Evolutionary conservation across 495 filamentous ascomycete genomes (phyloP).

Genomic region (Annulohypoxylon maeteangense): DNA sequence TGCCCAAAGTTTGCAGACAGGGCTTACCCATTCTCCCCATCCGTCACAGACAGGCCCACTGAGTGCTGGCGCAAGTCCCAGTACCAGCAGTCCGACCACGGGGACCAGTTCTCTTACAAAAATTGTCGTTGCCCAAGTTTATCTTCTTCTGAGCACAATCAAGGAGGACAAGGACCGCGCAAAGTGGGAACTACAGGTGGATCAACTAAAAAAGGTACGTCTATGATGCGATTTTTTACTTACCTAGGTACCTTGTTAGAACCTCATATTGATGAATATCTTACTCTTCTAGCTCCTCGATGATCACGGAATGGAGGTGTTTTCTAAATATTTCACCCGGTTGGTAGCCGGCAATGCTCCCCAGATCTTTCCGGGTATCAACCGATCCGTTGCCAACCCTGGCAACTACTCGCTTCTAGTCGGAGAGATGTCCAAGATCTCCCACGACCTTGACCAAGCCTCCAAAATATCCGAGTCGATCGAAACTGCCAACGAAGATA

Average conservation of each 20-base stretch:
- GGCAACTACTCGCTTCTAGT: constrained; percentile 84
- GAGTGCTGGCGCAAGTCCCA: constrained; percentile 70
- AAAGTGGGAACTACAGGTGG: constrained; percentile 93
- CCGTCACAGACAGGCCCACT: constrained; percentile 62
- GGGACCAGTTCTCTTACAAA: constrained; percentile 74
- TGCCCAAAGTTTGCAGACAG: constrained; percentile 60
- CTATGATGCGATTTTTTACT: constrained; percentile 9
- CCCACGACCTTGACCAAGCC: constrained; percentile 80
- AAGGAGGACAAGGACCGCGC: constrained; percentile 89
- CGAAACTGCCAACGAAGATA: constrained; percentile 81
- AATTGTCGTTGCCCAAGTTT: constrained; percentile 94
- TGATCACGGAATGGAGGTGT: constrained; percentile 97
- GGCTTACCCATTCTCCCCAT: constrained; percentile 62
- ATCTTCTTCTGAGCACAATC: constrained; percentile 90
- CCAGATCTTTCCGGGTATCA: constrained; percentile 82
- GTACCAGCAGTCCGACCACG: constrained; percentile 73
- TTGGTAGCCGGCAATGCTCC: constrained; percentile 84
- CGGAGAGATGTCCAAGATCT: constrained; percentile 85
- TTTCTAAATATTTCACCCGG: constrained; percentile 89
- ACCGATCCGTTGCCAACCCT: constrained; percentile 74
- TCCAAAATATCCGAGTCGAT: constrained; percentile 92
- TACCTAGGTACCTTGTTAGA: constrained; percentile 4
- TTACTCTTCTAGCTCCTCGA: constrained; percentile 74
- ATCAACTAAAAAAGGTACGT: constrained; percentile 89
- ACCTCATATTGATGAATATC: constrained; percentile 4